phyloP scores from a whole-genome alignment of 164 flowering plant species.

The Umbellularia californica region DNA sequence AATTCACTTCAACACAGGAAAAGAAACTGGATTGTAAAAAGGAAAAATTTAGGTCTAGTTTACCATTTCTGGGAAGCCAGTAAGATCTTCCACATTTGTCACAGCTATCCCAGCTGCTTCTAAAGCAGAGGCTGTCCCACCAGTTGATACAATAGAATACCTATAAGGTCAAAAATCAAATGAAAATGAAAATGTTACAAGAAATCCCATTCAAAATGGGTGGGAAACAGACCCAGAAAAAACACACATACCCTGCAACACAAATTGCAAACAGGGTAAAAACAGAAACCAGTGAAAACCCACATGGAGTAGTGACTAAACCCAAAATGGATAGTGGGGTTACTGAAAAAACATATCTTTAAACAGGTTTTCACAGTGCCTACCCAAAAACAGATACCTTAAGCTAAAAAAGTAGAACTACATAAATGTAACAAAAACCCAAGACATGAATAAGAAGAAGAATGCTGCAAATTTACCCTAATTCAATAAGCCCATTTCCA shows the following conservation, averaged over 20 bases:
- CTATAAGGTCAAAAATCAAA: constrained; percentile 25
- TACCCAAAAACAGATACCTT: not conserved
- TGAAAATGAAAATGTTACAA: too few relatives aligned
- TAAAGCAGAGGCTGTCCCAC: constrained; percentile 91
- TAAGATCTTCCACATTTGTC: constrained; percentile 87
- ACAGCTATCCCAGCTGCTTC: constrained; percentile 78
- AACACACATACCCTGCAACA: too few relatives aligned
- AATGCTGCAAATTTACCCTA: constrained; percentile 51
- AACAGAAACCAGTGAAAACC: too few relatives aligned
- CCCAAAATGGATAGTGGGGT: too few relatives aligned
- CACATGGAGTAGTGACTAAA: too few relatives aligned
- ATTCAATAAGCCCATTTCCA: constrained; percentile 64
- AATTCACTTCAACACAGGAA: not conserved
- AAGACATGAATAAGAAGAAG: not conserved
- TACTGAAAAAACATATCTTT: too few relatives aligned
- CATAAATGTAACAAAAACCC: not conserved
- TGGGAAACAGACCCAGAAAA: too few relatives aligned
- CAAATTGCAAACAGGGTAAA: too few relatives aligned
- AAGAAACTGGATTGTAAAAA: constrained; percentile 1
- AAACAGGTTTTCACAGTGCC: too few relatives aligned
- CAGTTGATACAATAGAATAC: constrained; percentile 90
- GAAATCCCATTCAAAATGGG: too few relatives aligned
- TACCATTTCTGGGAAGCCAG: constrained; percentile 95
- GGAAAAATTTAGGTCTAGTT: constrained; percentile 7
- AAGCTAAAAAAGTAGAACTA: not conserved